phyloP scores from a whole-genome alignment of 176 grass and related monocot species.

The Oryza officinalis region DNA sequence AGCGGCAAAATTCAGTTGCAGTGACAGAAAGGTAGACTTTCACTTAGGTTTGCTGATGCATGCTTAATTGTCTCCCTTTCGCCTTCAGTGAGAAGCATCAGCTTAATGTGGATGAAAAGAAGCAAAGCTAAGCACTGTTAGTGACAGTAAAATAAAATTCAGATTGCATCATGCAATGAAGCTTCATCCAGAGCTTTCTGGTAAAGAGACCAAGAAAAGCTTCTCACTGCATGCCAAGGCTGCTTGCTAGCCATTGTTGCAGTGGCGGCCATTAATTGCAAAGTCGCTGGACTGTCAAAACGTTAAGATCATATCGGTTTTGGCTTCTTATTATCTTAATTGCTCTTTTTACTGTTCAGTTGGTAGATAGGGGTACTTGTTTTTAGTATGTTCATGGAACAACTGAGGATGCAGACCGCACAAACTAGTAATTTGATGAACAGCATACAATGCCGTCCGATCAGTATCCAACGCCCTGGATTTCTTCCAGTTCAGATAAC shows the following conservation, averaged over 20 bases:
- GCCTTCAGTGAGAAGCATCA: constrained; percentile 37
- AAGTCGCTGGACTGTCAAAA: not conserved
- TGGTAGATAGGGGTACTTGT: not conserved
- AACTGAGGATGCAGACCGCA: not conserved
- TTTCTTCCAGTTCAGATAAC: not conserved
- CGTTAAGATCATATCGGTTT: not conserved
- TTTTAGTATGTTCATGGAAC: not conserved
- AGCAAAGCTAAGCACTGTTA: not conserved
- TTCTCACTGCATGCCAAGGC: not conserved
- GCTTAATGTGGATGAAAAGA: constrained; percentile 4
- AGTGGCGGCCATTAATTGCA: constrained; percentile 2
- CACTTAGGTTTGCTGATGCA: not conserved
- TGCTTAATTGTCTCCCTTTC: not conserved
- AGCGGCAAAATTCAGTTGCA: not conserved
- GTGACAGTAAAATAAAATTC: not conserved
- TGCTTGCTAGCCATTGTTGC: not conserved
- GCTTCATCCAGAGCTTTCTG: constrained; percentile 30
- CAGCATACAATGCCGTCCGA: not conserved
- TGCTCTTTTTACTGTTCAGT: not conserved
- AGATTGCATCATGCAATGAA: constrained; percentile 17
- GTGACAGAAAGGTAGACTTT: not conserved
- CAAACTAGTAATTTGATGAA: not conserved
- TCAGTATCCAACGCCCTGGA: not conserved
- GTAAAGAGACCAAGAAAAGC: not conserved
- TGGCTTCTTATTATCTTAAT: not conserved